Percentiles rank a stretch among this genome's conserved stretches.
Conservation (phyloP, 441 rosid genomes). For the Brassica hybrid region DNA sequence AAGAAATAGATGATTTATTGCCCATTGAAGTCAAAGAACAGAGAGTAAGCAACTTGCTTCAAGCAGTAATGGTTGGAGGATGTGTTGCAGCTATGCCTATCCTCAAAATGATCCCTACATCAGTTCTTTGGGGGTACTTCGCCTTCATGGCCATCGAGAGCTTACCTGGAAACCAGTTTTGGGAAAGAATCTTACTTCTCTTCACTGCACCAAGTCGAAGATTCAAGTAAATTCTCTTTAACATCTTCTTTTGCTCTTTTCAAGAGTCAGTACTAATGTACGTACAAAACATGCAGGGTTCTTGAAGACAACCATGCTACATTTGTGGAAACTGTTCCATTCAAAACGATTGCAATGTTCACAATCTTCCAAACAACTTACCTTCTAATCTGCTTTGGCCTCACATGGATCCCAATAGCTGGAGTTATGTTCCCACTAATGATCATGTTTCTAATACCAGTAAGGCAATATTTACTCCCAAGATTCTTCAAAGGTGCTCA, state of each 20-base stretch:
- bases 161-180: slow-evolving; percentile 91
- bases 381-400: slow-evolving; percentile 81
- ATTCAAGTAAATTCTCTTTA: slow-evolving; percentile 64
- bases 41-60: slow-evolving; percentile 84
- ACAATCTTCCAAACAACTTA: slow-evolving; percentile 77
- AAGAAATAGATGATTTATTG: slow-evolving; percentile 88
- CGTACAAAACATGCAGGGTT: slow-evolving; percentile 57
- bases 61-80: slow-evolving; percentile 83
- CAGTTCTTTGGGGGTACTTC: slow-evolving; percentile 96
- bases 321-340: slow-evolving; percentile 93
- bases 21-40: slow-evolving; percentile 95
- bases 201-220: slow-evolving; percentile 91
- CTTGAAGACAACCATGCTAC: slow-evolving; percentile 89
- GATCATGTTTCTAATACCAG: slow-evolving; percentile 93
- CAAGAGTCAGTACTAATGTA: slow-evolving; percentile 2
- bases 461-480: slow-evolving; percentile 83
- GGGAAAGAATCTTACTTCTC: slow-evolving; percentile 91
- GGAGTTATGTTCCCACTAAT: slow-evolving; percentile 90
- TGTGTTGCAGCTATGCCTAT: slow-evolving; percentile 96
- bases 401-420: slow-evolving; percentile 92
- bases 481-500: slow-evolving; percentile 84
- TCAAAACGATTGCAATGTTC: slow-evolving; percentile 74
- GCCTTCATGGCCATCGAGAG: slow-evolving; percentile 98
- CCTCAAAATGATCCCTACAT: slow-evolving; percentile 87
- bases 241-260: not conserved